Base-by-base conservation (phyloP, 306 rosid species). In the Neltuma alba region DNA sequence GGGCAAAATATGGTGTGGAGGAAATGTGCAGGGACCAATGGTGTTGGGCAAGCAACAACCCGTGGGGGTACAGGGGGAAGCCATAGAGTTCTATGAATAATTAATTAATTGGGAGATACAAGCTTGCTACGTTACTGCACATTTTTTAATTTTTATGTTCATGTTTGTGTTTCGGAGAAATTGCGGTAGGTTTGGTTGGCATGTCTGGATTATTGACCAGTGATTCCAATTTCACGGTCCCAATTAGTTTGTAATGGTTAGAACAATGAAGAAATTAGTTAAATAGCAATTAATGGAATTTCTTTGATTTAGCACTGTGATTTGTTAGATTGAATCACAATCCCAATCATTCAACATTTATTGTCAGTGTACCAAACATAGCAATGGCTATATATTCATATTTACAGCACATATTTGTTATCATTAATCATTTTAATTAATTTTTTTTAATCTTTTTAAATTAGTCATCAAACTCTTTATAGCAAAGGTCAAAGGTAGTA, bases 21-120 rank as follows among this genome's bases (percentile, higher is more conserved):
- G 94, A 90, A 83, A 90, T 90, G 90, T 88, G 94, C 83, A 81
- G 92, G 75, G 90, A 88, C 80, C 92, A 90, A 74, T 90, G 92
- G 92, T 86, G 83, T 20, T 90, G 94, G 92, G 94, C 89, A 60
- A 82, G 80, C 80, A 84, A 58, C 70, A 88, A 86, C 79, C 94
- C 90, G 25, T 81, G 79, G 84, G 94, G 92, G 0, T 90, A 90
- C 72, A 65, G 70, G 66, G 77, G 77, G 64, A 52, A 73, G 45
- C 23, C 37, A 31, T 33, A 54, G 21, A 54, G 21, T n/a, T 21
- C 23, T 6, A 50, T 18, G 7, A 48, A n/a, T 4, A 2, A 33
- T 13, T 28, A 28, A 25, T 11, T 23, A 40, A 23, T 14, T 42
- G 25, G 18, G 36, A 42, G 20, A 25, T 37, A 21, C 61, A n/a